A percentile compares a stretch with the other conserved stretches of the same genome.
phyloP scores from a whole-genome alignment of 805 yeast species.

The Candida mattraensis region DNA sequence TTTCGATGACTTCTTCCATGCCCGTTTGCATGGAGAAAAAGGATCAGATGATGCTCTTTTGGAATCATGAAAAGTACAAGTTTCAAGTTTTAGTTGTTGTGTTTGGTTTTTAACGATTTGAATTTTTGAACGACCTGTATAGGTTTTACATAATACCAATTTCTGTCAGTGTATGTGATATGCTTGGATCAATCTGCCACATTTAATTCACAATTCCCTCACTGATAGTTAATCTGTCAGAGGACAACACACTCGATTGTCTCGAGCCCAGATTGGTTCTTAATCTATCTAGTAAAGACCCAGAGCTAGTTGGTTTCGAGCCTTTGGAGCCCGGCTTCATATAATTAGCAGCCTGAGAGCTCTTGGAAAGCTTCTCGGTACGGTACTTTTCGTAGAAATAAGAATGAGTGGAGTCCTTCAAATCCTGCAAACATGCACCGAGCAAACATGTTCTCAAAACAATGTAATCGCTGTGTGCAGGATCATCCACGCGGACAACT shows the following conservation, averaged over 20 bases:
- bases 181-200: too few relatives aligned
- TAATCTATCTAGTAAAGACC: conserved; percentile 23
- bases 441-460: conserved; percentile 72
- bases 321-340: conserved; percentile 16
- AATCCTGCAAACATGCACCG: conserved; percentile 78
- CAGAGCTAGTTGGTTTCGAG: conserved; percentile 22
- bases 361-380: conserved; percentile 40
- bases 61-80: too few relatives aligned
- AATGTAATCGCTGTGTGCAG: conserved; percentile 74
- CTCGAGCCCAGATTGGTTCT: conserved; percentile 23
- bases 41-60: too few relatives aligned
- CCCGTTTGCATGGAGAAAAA: conserved; percentile 3
- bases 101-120: too few relatives aligned
- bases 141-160: too few relatives aligned
- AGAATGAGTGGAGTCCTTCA: conserved; percentile 73
- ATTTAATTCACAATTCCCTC: conserved; percentile 19
- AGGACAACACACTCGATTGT: conserved; percentile 22
- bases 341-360: conserved; percentile 11
- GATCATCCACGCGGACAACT: conserved; percentile 77
- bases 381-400: conserved; percentile 76
- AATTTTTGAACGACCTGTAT: too few relatives aligned
- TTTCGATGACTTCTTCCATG: conserved; percentile 42
- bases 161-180: too few relatives aligned
- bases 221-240: conserved; percentile 17
- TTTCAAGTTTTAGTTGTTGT: too few relatives aligned